phyloP scores from a whole-genome alignment of 176 grass and related monocot genomes.

The Phragmites australis region DNA sequence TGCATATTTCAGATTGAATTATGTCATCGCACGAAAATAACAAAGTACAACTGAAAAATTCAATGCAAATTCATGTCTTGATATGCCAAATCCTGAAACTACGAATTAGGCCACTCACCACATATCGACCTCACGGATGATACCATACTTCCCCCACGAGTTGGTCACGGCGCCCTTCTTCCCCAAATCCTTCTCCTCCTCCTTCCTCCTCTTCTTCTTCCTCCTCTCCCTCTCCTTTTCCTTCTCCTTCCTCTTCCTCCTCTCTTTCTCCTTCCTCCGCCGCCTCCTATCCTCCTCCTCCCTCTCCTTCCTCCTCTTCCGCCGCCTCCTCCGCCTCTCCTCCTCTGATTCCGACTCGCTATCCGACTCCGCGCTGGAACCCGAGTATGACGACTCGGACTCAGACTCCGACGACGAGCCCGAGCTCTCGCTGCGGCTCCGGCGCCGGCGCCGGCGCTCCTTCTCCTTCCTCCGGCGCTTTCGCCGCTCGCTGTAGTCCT shows the following conservation, averaged over 20 bases:
- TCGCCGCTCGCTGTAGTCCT: constrained; percentile 54
- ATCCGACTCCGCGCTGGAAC: constrained; percentile 56
- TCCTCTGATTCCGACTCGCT: constrained; percentile 58
- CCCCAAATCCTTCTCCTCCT: constrained; percentile 58
- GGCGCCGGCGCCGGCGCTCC: constrained; percentile 41
- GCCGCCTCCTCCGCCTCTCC: constrained; percentile 50
- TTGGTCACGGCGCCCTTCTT: constrained; percentile 86
- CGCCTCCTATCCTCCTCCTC: constrained; percentile 49
- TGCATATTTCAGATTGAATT: constrained; percentile 1
- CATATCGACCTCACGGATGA: constrained; percentile 88
- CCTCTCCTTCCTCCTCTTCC: constrained; percentile 52
- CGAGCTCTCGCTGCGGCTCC: constrained; percentile 57
- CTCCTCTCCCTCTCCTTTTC: constrained; percentile 21
- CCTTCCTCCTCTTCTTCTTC: constrained; percentile 44
- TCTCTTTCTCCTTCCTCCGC: constrained; percentile 40
- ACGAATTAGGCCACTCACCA: constrained; percentile 61
- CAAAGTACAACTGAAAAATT: not conserved
- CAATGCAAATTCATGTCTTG: not conserved
- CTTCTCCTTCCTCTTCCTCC: constrained; percentile 37
- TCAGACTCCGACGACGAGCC: constrained; percentile 45
- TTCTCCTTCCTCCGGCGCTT: constrained; percentile 62
- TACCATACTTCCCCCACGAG: constrained; percentile 96
- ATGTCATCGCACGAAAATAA: not conserved
- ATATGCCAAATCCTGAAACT: not conserved
- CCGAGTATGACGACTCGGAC: constrained; percentile 61